Evolutionary conservation across 495 filamentous ascomycete species (phyloP).

Genomic region (Trichoderma virens): DNA sequence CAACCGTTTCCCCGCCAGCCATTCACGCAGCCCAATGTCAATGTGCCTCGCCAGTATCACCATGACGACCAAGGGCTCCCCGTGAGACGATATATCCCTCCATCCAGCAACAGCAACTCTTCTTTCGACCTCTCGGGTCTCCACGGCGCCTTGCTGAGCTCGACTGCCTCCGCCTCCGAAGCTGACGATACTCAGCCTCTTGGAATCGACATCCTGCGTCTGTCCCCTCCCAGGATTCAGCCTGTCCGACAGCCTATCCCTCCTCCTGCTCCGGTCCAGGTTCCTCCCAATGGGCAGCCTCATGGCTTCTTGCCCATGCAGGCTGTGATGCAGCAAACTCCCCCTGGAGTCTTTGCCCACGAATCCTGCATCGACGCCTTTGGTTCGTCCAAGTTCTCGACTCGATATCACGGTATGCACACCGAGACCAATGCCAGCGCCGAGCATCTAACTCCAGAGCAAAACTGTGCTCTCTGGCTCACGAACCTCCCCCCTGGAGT

Average conservation of each 20-base stretch:
- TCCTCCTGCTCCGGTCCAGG: background rate
- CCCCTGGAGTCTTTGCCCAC: background rate
- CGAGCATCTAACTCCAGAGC: slow-evolving; percentile 21
- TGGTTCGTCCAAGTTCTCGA: background rate
- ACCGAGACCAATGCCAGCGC: slow-evolving; percentile 9
- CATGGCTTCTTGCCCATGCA: background rate
- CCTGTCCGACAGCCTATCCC: background rate
- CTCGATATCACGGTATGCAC: slow-evolving; percentile 5
- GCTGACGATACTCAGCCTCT: background rate
- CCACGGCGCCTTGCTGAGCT: background rate
- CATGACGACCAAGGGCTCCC: no score
- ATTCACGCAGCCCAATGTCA: background rate
- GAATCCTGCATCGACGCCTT: background rate
- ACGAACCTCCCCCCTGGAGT: slow-evolving; percentile 23
- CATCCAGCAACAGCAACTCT: background rate
- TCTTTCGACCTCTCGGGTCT: background rate
- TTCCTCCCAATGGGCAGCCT: background rate
- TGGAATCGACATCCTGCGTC: background rate
- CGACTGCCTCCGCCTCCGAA: background rate
- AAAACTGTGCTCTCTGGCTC: slow-evolving; percentile 31
- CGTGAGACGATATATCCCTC: no score
- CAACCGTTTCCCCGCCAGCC: background rate
- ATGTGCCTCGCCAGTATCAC: no score
- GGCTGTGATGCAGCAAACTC: background rate
- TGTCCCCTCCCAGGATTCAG: background rate